These are phyloP conservation scores for Entophlyctis helioformis DNA, from an alignment of 192 early-diverging fungal species.

Conservation along the genomic window DNA sequence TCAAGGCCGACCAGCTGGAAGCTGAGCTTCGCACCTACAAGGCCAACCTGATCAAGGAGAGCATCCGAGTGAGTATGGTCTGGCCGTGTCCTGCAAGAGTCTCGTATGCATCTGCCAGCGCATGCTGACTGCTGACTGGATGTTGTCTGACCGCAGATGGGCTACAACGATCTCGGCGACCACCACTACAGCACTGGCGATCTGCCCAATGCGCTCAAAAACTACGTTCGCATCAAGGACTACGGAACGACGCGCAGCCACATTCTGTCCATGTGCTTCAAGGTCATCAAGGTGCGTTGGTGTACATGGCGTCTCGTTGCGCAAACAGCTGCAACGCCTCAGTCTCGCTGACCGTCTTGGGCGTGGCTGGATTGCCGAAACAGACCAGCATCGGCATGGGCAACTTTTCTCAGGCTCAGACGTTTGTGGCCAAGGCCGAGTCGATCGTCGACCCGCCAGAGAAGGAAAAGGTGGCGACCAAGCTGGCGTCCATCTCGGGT, in stretches of 20 bases:
- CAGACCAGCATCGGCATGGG: constrained; percentile 54
- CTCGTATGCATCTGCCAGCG: background rate
- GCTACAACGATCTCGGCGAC: constrained; percentile 67
- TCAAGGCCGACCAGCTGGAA: constrained; percentile 51
- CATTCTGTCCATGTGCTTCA: constrained; percentile 68
- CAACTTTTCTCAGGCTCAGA: constrained; percentile 60
- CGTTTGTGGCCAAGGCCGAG: constrained; percentile 61
- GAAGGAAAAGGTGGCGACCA: constrained; percentile 40
- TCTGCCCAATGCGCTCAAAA: constrained; percentile 49
- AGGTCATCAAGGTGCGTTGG: constrained; percentile 56
- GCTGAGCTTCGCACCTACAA: constrained; percentile 69
- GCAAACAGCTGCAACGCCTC: too few relatives aligned
- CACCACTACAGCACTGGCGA: constrained; percentile 64
- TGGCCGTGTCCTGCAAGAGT: background rate
- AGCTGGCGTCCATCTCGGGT: constrained; percentile 52
- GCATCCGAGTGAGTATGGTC: constrained; percentile 53
- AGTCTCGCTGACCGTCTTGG: background rate
- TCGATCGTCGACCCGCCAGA: constrained; percentile 49
- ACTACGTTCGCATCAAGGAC: constrained; percentile 60
- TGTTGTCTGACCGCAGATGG: constrained; percentile 41
- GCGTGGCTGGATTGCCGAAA: background rate
- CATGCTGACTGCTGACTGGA: too few relatives aligned
- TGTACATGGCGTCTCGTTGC: too few relatives aligned
- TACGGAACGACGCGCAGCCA: constrained; percentile 66
- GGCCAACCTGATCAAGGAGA: constrained; percentile 69